Conservation (phyloP, 768 basidiomycete species). For the Pulveroboletus ravenelii region DNA sequence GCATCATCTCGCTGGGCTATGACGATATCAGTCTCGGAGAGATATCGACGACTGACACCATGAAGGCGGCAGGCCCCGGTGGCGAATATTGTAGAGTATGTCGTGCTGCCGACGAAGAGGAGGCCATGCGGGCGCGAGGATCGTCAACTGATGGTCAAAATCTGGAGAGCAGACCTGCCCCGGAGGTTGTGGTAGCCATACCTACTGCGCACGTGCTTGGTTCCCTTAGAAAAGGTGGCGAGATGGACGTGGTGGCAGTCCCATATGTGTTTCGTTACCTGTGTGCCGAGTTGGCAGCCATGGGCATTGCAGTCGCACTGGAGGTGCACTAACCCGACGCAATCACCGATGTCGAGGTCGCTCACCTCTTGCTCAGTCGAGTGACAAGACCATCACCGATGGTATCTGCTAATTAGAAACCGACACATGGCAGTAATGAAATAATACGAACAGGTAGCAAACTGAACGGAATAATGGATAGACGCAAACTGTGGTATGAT, state of each 20-base stretch:
- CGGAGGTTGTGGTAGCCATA: constrained; percentile 62
- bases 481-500: constrained; percentile 8
- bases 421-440: constrained; percentile 9
- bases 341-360: neutral
- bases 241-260: constrained; percentile 92
- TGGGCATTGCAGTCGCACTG: constrained; percentile 92
- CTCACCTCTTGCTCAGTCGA: neutral
- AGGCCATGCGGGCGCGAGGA: constrained; percentile 57
- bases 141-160: constrained; percentile 54
- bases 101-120: constrained; percentile 62
- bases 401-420: constrained; percentile 9
- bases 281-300: constrained; percentile 94
- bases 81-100: constrained; percentile 98
- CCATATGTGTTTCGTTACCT: constrained; percentile 94
- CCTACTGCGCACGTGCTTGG: constrained; percentile 64
- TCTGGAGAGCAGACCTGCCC: constrained; percentile 35
- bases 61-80: constrained; percentile 63
- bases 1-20: constrained; percentile 92
- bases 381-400: neutral
- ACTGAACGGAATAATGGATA: constrained; percentile 11
- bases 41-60: constrained; percentile 42
- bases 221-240: constrained; percentile 58
- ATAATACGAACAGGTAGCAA: constrained; percentile 11
- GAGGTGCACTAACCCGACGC: constrained; percentile 50
- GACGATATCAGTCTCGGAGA: constrained; percentile 80